Conservation (phyloP, 2,329 filamentous ascomycete genomes). For the Arachnomyces sp. region DNA sequence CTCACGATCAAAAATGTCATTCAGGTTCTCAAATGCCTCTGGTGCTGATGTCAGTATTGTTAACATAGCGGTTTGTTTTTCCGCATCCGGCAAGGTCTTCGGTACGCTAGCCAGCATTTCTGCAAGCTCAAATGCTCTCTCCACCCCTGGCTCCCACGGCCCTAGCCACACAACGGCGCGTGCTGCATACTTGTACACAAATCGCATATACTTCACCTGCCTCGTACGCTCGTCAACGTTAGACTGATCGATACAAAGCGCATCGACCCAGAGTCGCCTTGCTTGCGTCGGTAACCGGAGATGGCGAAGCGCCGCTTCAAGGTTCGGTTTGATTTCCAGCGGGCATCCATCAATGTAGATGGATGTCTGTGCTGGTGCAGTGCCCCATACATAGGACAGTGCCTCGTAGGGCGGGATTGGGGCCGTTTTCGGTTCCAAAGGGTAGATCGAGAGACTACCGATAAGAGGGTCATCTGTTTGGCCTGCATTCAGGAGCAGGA, state of each 20-base stretch:
- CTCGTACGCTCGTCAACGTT: constrained; percentile 8
- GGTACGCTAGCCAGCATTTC: background rate
- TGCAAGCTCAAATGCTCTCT: constrained; percentile 5
- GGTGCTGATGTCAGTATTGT: background rate
- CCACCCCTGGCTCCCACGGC: constrained; percentile 1
- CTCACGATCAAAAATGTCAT: constrained; percentile 1
- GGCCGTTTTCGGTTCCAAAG: background rate
- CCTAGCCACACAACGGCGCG: constrained; percentile 11
- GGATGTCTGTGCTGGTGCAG: background rate
- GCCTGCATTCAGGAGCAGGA: constrained; percentile 1
- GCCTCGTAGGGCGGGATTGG: constrained; percentile 2
- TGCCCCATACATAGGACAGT: constrained; percentile 6
- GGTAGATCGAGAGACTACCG: constrained; percentile 1
- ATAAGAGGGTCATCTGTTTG: constrained; percentile 1
- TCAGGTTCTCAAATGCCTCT: constrained; percentile 2
- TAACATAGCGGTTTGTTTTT: constrained; percentile 1
- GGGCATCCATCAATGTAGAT: constrained; percentile 1
- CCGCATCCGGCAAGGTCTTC: background rate
- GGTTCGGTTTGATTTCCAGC: constrained; percentile 1
- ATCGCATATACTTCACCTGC: constrained; percentile 10
- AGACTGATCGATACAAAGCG: constrained; percentile 12
- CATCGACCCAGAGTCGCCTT: constrained; percentile 10
- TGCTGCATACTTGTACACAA: constrained; percentile 10
- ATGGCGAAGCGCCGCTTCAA: constrained; percentile 5
- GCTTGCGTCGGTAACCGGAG: constrained; percentile 1